Conservation (phyloP, 1,284 basidiomycete species). For the Hemileia vastatrix region DNA sequence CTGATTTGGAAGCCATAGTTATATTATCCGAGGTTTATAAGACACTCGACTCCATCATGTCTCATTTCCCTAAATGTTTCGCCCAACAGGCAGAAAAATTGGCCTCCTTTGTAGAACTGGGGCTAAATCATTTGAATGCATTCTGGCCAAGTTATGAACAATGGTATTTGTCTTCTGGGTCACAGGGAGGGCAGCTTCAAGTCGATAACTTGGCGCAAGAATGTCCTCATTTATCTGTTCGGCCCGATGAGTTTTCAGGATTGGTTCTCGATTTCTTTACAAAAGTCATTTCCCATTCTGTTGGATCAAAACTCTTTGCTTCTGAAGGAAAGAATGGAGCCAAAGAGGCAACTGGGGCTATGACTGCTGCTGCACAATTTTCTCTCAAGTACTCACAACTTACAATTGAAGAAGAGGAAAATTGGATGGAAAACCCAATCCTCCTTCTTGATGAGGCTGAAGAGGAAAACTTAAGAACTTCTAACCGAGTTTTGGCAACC, state of each 20-base stretch:
- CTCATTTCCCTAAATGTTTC: constrained; percentile 62
- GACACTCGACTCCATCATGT: constrained; percentile 65
- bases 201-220: no score
- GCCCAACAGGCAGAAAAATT: constrained; percentile 30
- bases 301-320: no score
- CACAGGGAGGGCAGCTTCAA: no score
- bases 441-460: constrained; percentile 90
- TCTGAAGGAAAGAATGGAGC: no score
- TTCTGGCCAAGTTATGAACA: background rate
- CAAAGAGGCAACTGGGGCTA: no score
- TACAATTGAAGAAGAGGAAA: constrained; percentile 60
- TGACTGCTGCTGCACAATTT: background rate
- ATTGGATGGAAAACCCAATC: constrained; percentile 78
- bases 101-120: constrained; percentile 6
- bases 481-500: constrained; percentile 69
- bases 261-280: no score
- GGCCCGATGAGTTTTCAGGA: no score
- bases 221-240: no score
- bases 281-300: no score
- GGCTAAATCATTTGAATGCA: background rate
- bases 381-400: background rate
- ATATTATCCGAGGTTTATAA: constrained; percentile 47
- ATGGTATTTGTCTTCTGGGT: no score
- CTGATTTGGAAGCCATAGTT: constrained; percentile 64
- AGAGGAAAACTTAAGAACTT: constrained; percentile 73